Base-by-base conservation (phyloP, 495 filamentous ascomycete species). In the Lophiotrema nucula region DNA sequence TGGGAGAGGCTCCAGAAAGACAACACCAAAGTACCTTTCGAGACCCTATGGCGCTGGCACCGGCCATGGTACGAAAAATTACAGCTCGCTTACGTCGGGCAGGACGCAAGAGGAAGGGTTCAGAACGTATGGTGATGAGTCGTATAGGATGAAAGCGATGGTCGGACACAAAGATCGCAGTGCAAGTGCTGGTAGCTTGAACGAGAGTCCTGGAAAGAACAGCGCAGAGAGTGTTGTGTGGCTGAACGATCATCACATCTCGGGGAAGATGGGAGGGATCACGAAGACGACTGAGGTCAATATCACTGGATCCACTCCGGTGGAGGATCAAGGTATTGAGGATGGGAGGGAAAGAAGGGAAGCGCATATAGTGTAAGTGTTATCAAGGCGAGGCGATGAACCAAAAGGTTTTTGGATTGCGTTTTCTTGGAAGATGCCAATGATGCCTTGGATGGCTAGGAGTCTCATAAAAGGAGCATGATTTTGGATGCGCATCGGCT, bases 231-330 rank as follows among this genome's bases (percentile, higher is more conserved):
- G 55, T 23, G 26, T 48, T 3, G 18, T 33, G 23, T 31, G 47
- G 47, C 25, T 48, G 23, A 37, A 58, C 22, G 35, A 35, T 19
- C 18, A 53, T 35, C 8, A 35, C 31, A 8, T 8, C 16, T 2
- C 38, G n/a, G 28, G 11, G 2, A 60, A 53, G 23, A 1, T 37
- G 37, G 56, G 49, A 16, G 60, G 60, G n/a, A 64, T 64, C 25
- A 53, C 42, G 18, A 64, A 55, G 49, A 64, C 60, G 0, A 64
- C 60, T 2, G 56, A 60, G 26, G 56, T 60, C 31, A 53, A 28
- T 19, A 21, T 51, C n/a, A 27, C 33, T 6, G 2, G 18, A 44
- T 6, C 31, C 31, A 35, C 31, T 15, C 31, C 31, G 8, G 8
- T 8, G 31, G 31, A 15, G 15, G 31, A 35, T 35, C 31, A n/a